phyloP scores from a whole-genome alignment of 306 rosid genomes.

The Fagus crenata region DNA sequence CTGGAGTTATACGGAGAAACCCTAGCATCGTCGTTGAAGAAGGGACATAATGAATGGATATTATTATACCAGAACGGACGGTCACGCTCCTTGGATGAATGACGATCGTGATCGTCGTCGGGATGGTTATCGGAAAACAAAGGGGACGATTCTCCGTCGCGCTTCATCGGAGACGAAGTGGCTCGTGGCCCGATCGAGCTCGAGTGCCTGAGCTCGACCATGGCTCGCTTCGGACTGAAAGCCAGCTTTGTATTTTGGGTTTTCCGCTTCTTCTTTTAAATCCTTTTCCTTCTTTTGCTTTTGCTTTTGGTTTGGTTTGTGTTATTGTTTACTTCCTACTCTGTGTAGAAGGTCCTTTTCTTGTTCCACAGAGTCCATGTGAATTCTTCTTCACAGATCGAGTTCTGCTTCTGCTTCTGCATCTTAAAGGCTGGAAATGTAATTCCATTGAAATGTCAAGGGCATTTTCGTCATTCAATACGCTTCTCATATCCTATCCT shows the following conservation, averaged over 20 bases:
- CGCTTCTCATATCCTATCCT: no score
- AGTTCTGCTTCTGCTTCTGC: background rate
- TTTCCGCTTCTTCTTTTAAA: background rate
- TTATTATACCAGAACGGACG: slow-evolving; percentile 52
- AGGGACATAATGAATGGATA: slow-evolving; percentile 53
- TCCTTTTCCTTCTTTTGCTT: background rate
- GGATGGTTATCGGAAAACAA: slow-evolving; percentile 48
- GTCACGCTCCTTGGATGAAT: slow-evolving; percentile 73
- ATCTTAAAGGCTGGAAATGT: no score
- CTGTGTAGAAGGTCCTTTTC: background rate
- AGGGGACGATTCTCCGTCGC: slow-evolving; percentile 75
- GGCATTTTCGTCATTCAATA: background rate
- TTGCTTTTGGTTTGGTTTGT: background rate
- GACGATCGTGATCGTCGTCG: slow-evolving; percentile 66
- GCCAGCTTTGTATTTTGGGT: slow-evolving; percentile 27
- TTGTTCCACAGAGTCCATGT: slow-evolving; percentile 29
- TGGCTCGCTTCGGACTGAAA: slow-evolving; percentile 56
- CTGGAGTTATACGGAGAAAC: slow-evolving; percentile 60
- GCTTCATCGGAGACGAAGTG: slow-evolving; percentile 83
- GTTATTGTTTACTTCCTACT: background rate
- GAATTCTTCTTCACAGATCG: slow-evolving; percentile 28
- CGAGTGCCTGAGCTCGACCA: slow-evolving; percentile 92
- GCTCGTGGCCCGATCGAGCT: slow-evolving; percentile 67
- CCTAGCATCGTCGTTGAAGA: slow-evolving; percentile 74
- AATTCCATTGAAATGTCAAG: background rate